These are phyloP conservation scores for sorghum (Sorghum bicolor) DNA, from an alignment of 176 grass and related monocot genomes.

Conservation along the genomic window DNA sequence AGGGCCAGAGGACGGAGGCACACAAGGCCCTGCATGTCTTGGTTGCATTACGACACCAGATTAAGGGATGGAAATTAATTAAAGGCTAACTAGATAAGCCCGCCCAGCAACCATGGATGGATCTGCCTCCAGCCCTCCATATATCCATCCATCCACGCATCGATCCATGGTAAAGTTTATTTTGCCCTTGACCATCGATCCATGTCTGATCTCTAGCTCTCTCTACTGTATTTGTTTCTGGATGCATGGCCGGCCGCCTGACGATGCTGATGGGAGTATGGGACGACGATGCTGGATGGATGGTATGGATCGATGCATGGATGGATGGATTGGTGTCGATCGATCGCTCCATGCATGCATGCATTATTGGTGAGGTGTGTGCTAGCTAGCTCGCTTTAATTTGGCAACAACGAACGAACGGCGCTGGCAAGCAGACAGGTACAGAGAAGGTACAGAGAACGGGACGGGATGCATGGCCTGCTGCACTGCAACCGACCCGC, in stretches of 20 bases:
- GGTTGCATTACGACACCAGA: conserved; percentile 29
- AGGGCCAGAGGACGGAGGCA: not conserved
- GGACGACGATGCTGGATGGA: not conserved
- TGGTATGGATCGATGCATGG: not conserved
- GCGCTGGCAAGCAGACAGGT: not conserved
- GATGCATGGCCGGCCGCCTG: not conserved
- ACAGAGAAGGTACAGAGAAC: conserved; percentile 31
- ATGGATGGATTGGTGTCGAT: not conserved
- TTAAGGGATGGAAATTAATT: not conserved
- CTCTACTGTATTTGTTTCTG: not conserved
- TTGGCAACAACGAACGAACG: not conserved
- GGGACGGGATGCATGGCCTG: not conserved
- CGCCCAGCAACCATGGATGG: too few relatives aligned
- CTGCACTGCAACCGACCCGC: not conserved
- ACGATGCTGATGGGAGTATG: not conserved
- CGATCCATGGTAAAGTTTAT: too few relatives aligned
- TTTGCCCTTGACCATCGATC: too few relatives aligned
- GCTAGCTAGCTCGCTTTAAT: not conserved
- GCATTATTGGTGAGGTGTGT: not conserved
- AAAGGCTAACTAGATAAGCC: not conserved
- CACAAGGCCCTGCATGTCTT: conserved; percentile 27
- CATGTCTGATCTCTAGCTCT: too few relatives aligned
- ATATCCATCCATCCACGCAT: not conserved
- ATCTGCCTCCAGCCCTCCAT: too few relatives aligned
- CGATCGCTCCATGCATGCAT: not conserved